A percentile compares a stretch with the other conserved stretches of the same genome.
Evolutionary conservation across 2,329 filamentous ascomycete genomes (phyloP).

Genomic region (Penicillium sp.): DNA sequence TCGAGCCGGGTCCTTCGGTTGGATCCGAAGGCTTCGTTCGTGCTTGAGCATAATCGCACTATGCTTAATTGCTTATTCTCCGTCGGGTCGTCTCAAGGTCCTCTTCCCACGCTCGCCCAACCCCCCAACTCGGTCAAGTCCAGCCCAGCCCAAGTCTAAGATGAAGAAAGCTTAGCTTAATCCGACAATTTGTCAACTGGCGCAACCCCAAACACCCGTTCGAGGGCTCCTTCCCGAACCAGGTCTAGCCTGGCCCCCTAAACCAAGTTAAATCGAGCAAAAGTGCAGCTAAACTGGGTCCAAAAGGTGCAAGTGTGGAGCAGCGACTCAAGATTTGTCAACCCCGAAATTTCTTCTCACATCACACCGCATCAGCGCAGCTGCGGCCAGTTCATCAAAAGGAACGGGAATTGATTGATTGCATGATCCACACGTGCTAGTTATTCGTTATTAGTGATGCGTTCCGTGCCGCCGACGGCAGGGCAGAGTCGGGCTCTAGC

Average conservation of each 20-base stretch:
- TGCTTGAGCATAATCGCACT: too few species aligned
- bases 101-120: too few species aligned
- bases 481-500: too few species aligned
- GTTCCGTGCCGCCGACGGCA: too few species aligned
- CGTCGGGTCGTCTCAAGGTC: too few species aligned
- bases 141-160: too few species aligned
- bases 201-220: neutral
- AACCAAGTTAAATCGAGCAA: neutral
- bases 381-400: neutral
- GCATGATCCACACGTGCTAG: neutral
- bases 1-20: too few species aligned
- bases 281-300: neutral
- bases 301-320: neutral
- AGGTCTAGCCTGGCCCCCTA: neutral
- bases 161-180: neutral
- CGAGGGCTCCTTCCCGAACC: neutral
- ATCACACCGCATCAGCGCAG: neutral
- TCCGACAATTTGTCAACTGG: neutral
- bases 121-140: too few species aligned
- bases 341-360: neutral
- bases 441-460: too few species aligned
- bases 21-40: too few species aligned
- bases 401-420: neutral
- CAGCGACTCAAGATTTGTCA: neutral
- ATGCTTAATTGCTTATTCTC: too few species aligned